A percentile compares a stretch with the other conserved stretches of the same genome.
phyloP scores from a whole-genome alignment of 2,329 filamentous ascomycete species.

The Fusarium longipes region DNA sequence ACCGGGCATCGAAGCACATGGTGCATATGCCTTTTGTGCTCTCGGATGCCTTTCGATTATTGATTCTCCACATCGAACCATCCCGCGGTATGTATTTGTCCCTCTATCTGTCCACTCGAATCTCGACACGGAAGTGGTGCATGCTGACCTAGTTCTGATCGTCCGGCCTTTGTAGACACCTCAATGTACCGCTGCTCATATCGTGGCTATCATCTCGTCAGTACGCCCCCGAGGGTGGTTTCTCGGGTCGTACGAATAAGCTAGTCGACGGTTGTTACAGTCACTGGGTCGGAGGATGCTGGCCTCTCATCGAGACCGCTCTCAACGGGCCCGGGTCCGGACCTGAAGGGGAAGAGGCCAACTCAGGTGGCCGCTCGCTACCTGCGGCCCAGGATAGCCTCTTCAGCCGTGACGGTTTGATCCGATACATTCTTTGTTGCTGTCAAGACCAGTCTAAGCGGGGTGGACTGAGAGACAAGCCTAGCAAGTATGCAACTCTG shows the following conservation, averaged over 20 bases:
- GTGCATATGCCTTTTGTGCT: constrained; percentile 95
- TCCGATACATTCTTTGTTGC: constrained; percentile 89
- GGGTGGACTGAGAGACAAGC: constrained; percentile 93
- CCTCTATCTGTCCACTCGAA: constrained; percentile 48
- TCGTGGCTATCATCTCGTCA: constrained; percentile 92
- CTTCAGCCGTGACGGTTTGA: constrained; percentile 86
- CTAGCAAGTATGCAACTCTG: constrained; percentile 74
- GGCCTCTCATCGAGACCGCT: constrained; percentile 87
- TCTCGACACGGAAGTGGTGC: constrained; percentile 46
- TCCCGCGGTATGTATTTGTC: constrained; percentile 70
- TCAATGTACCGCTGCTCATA: constrained; percentile 81
- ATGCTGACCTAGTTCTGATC: constrained; percentile 49
- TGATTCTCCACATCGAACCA: constrained; percentile 78
- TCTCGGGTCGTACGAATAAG: constrained; percentile 95
- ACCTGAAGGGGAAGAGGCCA: constrained; percentile 47
- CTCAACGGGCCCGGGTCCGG: constrained; percentile 62
- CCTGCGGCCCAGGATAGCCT: constrained; percentile 59
- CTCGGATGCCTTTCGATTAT: constrained; percentile 89
- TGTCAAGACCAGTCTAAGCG: constrained; percentile 78
- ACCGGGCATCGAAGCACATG: constrained; percentile 91
- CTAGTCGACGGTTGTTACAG: constrained; percentile 98
- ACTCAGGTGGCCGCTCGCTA: constrained; percentile 45
- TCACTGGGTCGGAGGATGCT: constrained; percentile 97
- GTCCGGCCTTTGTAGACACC: constrained; percentile 63
- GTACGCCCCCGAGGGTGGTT: constrained; percentile 90